Base-by-base conservation (phyloP, 371 early-diverging fungal genomes). In the Quaeritorhiza haematococci region DNA sequence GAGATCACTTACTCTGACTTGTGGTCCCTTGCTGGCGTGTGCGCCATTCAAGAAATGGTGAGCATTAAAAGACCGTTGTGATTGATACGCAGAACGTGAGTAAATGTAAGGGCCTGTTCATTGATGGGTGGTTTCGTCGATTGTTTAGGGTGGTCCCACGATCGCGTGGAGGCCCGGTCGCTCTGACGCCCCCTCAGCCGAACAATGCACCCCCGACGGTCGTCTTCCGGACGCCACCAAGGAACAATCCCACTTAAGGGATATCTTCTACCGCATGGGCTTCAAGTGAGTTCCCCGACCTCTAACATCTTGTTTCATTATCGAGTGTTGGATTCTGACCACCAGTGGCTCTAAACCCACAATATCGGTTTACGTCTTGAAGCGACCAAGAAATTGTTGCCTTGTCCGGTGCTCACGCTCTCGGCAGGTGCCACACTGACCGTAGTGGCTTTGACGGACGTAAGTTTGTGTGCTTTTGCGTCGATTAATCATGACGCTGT, bases 311-410 rank as follows among this genome's bases (percentile, higher is more conserved):
- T 5, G 32, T 3, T 24, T 10, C 19, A 4, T 19, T 55, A 6
- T 19, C 23, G n/a, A n/a, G n/a, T n/a, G n/a, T n/a, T n/a, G n/a
- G n/a, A n/a, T n/a, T n/a, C n/a, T n/a, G n/a, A n/a, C n/a, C n/a
- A n/a, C n/a, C n/a, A n/a, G n/a, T n/a, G n/a, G n/a, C n/a, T n/a
- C n/a, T n/a, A n/a, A n/a, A n/a, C n/a, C n/a, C n/a, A n/a, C n/a
- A n/a, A n/a, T n/a, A n/a, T n/a, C n/a, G 34, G 19, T 43, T 33
- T 38, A 24, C n/a, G 34, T 23, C 28, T 48, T 19, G 7, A 23
- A 91, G 92, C 70, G 93, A 95, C 74, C 93, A 89, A 69, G 97
- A 96, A 67, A 93, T 93, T 64, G 90, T 90, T 52, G 94, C 94
- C 10, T 80, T 96, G 51, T 49, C 77, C n/a, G 97, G 97, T 29